Base-by-base conservation (phyloP, 805 yeast species). In the Sungouiella thailandica region DNA sequence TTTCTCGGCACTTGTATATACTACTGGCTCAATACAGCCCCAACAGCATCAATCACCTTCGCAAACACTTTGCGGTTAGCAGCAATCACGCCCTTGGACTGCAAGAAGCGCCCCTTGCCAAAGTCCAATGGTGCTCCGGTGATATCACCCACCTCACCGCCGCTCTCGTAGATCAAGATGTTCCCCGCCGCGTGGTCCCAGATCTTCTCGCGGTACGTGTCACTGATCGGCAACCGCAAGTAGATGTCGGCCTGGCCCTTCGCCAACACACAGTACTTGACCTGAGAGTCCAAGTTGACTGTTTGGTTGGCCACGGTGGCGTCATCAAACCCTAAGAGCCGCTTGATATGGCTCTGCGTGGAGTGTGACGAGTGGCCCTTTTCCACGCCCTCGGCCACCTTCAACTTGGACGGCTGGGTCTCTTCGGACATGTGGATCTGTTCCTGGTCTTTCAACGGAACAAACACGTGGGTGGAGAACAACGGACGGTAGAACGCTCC, bases 171-270 rank as follows among this genome's bases (percentile, higher is more conserved):
- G 29, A 94, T 80, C 40, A 93, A 71, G 10, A 90, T 69, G 50
- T 83, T 82, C 3, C 98, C 99, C 2, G 97, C 94, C 13, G 97
- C 97, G 57, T 93, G 99, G 60, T 93, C 99, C 97, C 98, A 93
- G 40, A 93, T 88, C 60, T 93, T 93, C 57, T 93, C 99, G 49
- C 85, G 74, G 57, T 89, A 93, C 3, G 73, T 60, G 32, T 77
- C 68, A 44, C 72, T 78, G 29, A 80, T 76, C 10, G 99, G 99
- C 38, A 94, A 63, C 47, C 99, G 79, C 40, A 93, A 67, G 50
- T 94, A 93, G 10, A 93, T 74, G 49, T 93, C 97, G 3, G 96
- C 97, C 36, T 83, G 82, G 23, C 98, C 98, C 42, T 81, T 72
- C 8, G 97, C 80, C 29, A 93, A 70, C 11, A 89, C 77, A 64